Base-by-base conservation (phyloP, 106 monocot species). In the Acorus calamus region DNA sequence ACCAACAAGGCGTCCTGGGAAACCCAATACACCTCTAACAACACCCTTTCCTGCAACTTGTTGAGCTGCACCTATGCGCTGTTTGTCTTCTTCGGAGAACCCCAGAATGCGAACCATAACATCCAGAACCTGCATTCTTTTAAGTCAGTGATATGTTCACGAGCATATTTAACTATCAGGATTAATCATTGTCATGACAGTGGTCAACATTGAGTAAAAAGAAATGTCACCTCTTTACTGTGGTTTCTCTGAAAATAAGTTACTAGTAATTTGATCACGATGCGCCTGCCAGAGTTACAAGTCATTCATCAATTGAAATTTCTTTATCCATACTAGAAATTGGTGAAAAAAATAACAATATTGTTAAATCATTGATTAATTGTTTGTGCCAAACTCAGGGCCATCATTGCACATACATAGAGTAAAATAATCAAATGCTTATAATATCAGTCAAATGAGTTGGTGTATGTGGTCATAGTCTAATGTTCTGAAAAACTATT, bases 31-130 rank as follows among this genome's bases (percentile, higher is more conserved):
- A 62, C 98, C 98, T 57, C 98, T 73, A 63, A 98, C 92, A 54
- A 86, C 80, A 57, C 88, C 85, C 64, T 86, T 98, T 14, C 91
- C 81, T 3, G 92, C 81, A 66, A 54, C 70, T 73, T 67, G 71
- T 66, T 98, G 98, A 42, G 98, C 85, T 65, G 73, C 66, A 41
- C 87, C 91, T 65, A 98, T 81, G 62, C 92, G 91, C 57, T 83
- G 75, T 59, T 88, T 98, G n/a, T 98, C 98, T 73, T 98, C 98
- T 50, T 98, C 92, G 43, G 98, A 88, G 70, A 98, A 98, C 3
- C 98, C 98, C 42, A 98, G 79, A 91, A 98, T 92, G 53, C 98
- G 91, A 57, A 88, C 92, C 91, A 98, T 98, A 50, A 98, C 83
- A 65, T 92, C 92, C 48, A 98, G 67, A 64, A 98, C 98, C 96